Percentiles rank a stretch among this genome's conserved stretches.
These are phyloP conservation scores for Phymatotrichopsis omnivora DNA, from an alignment of 2,329 filamentous ascomycete genomes.

Conservation along the genomic window DNA sequence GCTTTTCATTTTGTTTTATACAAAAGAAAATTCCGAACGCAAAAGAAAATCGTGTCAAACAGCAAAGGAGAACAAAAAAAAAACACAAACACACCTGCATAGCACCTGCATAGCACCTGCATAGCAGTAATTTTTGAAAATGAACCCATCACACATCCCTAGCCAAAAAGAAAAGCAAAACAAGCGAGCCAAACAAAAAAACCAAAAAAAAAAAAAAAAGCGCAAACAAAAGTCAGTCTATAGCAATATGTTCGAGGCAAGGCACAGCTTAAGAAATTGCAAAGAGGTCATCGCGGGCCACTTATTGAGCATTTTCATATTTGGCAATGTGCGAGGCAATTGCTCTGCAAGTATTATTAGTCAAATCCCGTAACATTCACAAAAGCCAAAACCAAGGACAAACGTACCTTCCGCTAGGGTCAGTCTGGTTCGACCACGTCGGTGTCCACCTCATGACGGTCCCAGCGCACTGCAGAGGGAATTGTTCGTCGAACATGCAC, in stretches of 20 bases:
- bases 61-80: not conserved
- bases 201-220: not conserved
- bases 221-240: not conserved
- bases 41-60: not conserved
- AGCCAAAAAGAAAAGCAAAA: not conserved
- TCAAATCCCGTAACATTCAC: not conserved
- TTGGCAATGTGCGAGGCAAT: conserved; percentile 67
- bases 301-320: conserved; percentile 47
- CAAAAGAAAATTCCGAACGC: not conserved
- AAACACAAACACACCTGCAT: not conserved
- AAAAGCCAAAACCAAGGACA: not conserved
- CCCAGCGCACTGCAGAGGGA: conserved; percentile 78
- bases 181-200: not conserved
- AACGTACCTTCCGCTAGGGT: conserved; percentile 67
- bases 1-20: not conserved
- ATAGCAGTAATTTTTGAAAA: not conserved
- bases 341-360: conserved; percentile 41
- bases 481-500: conserved; percentile 97
- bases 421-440: conserved; percentile 92
- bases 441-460: conserved; percentile 96
- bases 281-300: not conserved
- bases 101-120: not conserved
- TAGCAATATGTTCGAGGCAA: not conserved
- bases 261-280: not conserved
- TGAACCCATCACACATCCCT: not conserved